Evolutionary conservation across 1,284 basidiomycete species (phyloP), one percentile per base, ranked within the genome.

Genomic region (Porodaedalea pini): DNA sequence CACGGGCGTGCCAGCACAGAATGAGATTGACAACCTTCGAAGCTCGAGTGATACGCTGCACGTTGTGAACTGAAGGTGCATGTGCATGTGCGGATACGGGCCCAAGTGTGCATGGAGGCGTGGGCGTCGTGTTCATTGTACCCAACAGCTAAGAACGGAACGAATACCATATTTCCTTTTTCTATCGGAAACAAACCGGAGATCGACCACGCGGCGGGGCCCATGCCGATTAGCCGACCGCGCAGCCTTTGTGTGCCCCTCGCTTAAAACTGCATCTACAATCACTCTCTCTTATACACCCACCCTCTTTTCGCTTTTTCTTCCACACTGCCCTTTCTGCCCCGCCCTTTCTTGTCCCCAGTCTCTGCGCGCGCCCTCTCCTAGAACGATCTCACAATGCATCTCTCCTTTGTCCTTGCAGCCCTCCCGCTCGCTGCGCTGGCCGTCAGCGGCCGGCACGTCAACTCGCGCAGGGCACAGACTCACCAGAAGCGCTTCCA

Each of bases 401-500:
- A 44, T 44, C 41, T 58, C 47, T 37, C 54, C 47, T n/a, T 47
- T 36, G 31, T 50, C 45, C 57, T 61, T 50, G 21, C 32, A 5
- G 39, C 57, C 52, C 44, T 61, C 11, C 53, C 60, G 36, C 32
- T 61, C 32, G 57, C 54, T 53, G 60, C 60, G 29, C 51, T 61
- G 47, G 54, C 59, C 27, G 56, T 56, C 43, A 56, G 45, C 44
- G 50, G 31, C 19, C 39, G 31, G 21, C 37, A 40, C 8, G 29
- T 56, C 17, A 17, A 56, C 13, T 31, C n/a, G 4, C 56, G 40
- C 19, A 29, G 56, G 19, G 17, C 19, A 13, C 15, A 53, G 17
- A 36, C 13, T 13, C 55, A 61, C 47, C 39, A 15, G 21, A 57
- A 29, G 40, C 50, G 51, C 6, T 56, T 56, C 43, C 41, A 51